These are phyloP conservation scores for Fraxinus anomala DNA, from an alignment of 257 asterid genomes.

Conservation along the genomic window DNA sequence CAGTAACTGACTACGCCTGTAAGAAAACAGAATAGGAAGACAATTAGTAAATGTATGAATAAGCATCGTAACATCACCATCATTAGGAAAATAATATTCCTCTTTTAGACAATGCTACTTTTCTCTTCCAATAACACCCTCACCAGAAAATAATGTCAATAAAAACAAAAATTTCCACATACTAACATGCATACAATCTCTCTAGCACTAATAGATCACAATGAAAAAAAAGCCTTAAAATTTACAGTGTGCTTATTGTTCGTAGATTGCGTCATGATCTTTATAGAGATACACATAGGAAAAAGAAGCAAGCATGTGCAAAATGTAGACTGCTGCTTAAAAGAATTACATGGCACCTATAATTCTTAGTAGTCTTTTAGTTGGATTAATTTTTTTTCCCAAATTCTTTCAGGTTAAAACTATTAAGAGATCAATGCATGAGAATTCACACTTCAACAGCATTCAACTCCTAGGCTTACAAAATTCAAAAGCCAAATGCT, in stretches of 20 bases:
- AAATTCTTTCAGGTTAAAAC: too few relatives aligned
- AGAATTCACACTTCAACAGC: not conserved
- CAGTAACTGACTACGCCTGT: not conserved
- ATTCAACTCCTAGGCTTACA: not conserved
- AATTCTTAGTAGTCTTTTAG: too few relatives aligned
- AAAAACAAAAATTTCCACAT: not conserved
- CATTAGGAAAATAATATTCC: not conserved
- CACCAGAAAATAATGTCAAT: not conserved
- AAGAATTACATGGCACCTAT: too few relatives aligned
- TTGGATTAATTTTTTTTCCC: too few relatives aligned
- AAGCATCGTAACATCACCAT: too few relatives aligned
- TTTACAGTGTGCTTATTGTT: too few relatives aligned
- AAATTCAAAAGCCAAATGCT: not conserved
- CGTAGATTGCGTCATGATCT: not conserved
- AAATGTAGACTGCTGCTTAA: too few relatives aligned
- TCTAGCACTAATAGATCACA: not conserved
- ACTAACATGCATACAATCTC: not conserved
- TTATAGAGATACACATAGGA: too few relatives aligned
- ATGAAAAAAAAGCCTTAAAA: not conserved
- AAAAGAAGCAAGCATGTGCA: too few relatives aligned
- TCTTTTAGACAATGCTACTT: too few relatives aligned
- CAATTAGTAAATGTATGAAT: not conserved
- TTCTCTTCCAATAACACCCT: not conserved
- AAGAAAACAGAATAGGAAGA: not conserved
- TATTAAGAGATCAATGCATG: not conserved